Evolutionary conservation across 108 stramenopile species (phyloP).

Genomic region (Tribonema minus): DNA sequence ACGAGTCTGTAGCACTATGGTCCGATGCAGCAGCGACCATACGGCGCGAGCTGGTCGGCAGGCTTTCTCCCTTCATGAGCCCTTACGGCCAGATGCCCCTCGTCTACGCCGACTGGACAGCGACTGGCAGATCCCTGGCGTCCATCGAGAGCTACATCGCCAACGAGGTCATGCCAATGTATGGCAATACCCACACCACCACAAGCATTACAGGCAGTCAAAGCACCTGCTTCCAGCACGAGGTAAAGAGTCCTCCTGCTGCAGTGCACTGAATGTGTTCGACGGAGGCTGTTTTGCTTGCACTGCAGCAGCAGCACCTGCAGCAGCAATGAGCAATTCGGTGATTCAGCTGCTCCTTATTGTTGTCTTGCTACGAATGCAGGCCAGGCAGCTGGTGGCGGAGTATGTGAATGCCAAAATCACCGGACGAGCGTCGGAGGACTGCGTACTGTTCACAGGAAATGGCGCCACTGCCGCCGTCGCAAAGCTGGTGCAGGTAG

Average conservation of each 20-base stretch:
- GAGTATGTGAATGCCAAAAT: slow-evolving; percentile 58
- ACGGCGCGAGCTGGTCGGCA: slow-evolving; percentile 18
- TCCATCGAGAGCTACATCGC: slow-evolving; percentile 32
- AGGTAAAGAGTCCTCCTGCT: no score
- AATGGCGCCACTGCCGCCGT: slow-evolving; percentile 88
- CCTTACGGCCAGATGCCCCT: slow-evolving; percentile 37
- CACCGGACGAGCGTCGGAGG: slow-evolving; percentile 71
- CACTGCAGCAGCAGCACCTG: no score
- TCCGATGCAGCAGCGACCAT: neutral
- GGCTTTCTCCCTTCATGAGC: slow-evolving; percentile 25
- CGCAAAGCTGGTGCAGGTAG: slow-evolving; percentile 46
- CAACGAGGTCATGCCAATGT: slow-evolving; percentile 40
- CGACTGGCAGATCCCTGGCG: slow-evolving; percentile 26
- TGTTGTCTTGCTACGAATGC: no score
- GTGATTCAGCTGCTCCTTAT: no score
- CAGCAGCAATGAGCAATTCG: no score
- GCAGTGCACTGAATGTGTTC: no score
- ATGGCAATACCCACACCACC: slow-evolving; percentile 60
- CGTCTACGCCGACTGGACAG: slow-evolving; percentile 52
- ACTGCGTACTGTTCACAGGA: slow-evolving; percentile 82
- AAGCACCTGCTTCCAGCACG: slow-evolving; percentile 54
- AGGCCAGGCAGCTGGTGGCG: slow-evolving; percentile 52
- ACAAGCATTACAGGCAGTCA: slow-evolving; percentile 45
- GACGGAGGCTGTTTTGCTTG: no score
- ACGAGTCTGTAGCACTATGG: no score